Conservation (phyloP, 1,284 basidiomycete genomes). For the Dichomitus squalens region DNA sequence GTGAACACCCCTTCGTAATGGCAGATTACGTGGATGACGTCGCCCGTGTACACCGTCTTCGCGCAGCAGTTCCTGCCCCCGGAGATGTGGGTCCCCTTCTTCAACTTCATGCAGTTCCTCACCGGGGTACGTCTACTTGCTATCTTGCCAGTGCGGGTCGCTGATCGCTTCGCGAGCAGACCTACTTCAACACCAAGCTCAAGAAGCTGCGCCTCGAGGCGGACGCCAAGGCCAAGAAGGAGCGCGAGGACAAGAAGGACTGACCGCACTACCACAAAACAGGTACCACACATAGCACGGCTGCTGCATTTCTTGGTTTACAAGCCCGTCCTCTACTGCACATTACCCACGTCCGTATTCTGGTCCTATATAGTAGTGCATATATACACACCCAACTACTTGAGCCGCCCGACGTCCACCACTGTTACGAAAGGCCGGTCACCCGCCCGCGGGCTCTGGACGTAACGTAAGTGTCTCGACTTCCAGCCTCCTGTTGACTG, state of each 20-base stretch:
- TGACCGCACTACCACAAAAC: slow-evolving; percentile 15
- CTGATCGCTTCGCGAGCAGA: slow-evolving; percentile 42
- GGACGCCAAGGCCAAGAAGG: slow-evolving; percentile 47
- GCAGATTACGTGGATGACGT: slow-evolving; percentile 73
- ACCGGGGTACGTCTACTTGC: slow-evolving; percentile 52
- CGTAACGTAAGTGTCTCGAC: slow-evolving; percentile 49
- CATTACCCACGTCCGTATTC: slow-evolving; percentile 1
- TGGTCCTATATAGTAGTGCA: slow-evolving; percentile 17
- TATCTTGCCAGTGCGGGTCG: not conserved
- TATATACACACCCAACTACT: slow-evolving; percentile 18
- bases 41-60: slow-evolving; percentile 69
- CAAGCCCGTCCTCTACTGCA: not conserved
- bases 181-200: slow-evolving; percentile 70
- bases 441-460: slow-evolving; percentile 46
- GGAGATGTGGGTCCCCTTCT: slow-evolving; percentile 80
- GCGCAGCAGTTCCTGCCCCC: slow-evolving; percentile 78
- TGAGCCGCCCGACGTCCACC: slow-evolving; percentile 27
- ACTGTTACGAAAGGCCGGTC: slow-evolving; percentile 50
- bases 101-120: slow-evolving; percentile 68
- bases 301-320: too few relatives aligned
- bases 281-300: not conserved
- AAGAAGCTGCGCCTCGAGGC: slow-evolving; percentile 64
- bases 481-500: slow-evolving; percentile 25
- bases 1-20: too few relatives aligned
- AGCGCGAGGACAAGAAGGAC: slow-evolving; percentile 42